Percentiles rank a stretch among this genome's conserved stretches.
These are phyloP conservation scores for Alternaria longipes DNA, from an alignment of 2,329 filamentous ascomycete genomes.

Conservation along the genomic window DNA sequence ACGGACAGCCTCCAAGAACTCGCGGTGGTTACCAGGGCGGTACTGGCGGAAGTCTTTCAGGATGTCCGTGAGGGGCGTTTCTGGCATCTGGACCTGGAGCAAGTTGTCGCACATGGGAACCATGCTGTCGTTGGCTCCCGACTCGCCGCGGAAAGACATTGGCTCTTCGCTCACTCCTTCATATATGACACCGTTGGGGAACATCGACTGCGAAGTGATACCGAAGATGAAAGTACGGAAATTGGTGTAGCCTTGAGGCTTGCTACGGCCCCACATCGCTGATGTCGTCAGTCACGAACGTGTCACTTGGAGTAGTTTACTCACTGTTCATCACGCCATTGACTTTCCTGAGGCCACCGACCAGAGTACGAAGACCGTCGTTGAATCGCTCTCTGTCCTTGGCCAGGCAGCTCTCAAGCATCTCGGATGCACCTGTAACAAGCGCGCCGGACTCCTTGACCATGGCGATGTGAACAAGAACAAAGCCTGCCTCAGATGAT, in stretches of 20 bases:
- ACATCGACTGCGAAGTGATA: conserved; percentile 93
- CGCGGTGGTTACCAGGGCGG: conserved; percentile 85
- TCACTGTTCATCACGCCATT: conserved; percentile 80
- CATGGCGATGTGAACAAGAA: conserved; percentile 97
- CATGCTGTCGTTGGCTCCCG: conserved; percentile 94
- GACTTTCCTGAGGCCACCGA: conserved; percentile 72
- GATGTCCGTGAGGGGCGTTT: conserved; percentile 87
- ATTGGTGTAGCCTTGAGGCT: conserved; percentile 82
- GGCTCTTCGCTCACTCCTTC: conserved; percentile 81
- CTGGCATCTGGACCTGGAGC: conserved; percentile 84
- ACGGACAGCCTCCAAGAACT: conserved; percentile 79
- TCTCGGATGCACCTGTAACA: conserved; percentile 74
- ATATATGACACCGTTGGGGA: conserved; percentile 89
- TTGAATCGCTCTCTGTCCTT: conserved; percentile 68
- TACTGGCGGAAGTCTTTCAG: conserved; percentile 89
- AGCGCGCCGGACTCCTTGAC: conserved; percentile 84
- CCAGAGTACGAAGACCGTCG: conserved; percentile 57
- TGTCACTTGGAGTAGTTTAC: conserved; percentile 25
- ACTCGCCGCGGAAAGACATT: conserved; percentile 87
- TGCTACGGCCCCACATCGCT: conserved; percentile 91
- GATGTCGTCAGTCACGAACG: conserved; percentile 12
- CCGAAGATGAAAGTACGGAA: conserved; percentile 98
- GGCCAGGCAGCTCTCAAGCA: conserved; percentile 63
- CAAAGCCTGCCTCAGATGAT: conserved; percentile 93
- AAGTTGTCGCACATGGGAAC: conserved; percentile 90